Evolutionary conservation across 345 rosid genomes (phyloP).

Genomic region (Heritiera littoralis): DNA sequence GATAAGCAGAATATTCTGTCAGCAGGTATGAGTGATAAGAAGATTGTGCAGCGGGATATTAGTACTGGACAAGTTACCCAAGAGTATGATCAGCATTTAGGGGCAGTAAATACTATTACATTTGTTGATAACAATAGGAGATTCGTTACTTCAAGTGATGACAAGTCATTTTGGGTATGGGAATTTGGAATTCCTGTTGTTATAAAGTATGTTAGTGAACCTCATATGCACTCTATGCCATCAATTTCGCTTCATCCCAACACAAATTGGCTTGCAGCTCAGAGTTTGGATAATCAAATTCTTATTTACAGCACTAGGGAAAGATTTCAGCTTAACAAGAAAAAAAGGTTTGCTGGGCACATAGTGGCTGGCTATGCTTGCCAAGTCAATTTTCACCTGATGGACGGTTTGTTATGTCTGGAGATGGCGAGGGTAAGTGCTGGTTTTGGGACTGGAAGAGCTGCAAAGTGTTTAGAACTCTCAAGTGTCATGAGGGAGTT

Average conservation of each 20-base stretch:
- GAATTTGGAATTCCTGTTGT: conserved; percentile 98
- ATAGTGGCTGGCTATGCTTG: conserved; percentile 94
- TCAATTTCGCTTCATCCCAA: conserved; percentile 87
- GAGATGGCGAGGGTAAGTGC: conserved; percentile 98
- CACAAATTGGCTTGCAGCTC: conserved; percentile 94
- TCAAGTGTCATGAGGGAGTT: conserved; percentile 89
- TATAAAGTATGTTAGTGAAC: conserved; percentile 96
- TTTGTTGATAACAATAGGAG: conserved; percentile 95
- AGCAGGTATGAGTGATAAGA: conserved; percentile 99
- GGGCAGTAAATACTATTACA: conserved; percentile 93
- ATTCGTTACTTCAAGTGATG: conserved; percentile 96
- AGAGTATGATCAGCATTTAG: conserved; percentile 86
- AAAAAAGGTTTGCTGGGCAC: conserved; percentile 96
- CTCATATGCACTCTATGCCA: conserved; percentile 99
- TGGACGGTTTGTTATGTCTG: conserved; percentile 98
- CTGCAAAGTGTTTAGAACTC: conserved; percentile 87
- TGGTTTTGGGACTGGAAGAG: conserved; percentile 99
- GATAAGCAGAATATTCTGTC: conserved; percentile 93
- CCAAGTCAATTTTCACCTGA: conserved; percentile 98
- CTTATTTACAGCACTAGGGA: conserved; percentile 88
- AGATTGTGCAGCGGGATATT: conserved; percentile 99
- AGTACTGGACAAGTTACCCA: conserved; percentile 84
- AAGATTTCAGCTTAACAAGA: conserved; percentile 95
- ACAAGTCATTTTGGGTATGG: conserved; percentile 97
- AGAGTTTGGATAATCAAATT: conserved; percentile 96